phyloP scores from a whole-genome alignment of 345 rosid genomes.

The Chamaenerion angustifolium region DNA sequence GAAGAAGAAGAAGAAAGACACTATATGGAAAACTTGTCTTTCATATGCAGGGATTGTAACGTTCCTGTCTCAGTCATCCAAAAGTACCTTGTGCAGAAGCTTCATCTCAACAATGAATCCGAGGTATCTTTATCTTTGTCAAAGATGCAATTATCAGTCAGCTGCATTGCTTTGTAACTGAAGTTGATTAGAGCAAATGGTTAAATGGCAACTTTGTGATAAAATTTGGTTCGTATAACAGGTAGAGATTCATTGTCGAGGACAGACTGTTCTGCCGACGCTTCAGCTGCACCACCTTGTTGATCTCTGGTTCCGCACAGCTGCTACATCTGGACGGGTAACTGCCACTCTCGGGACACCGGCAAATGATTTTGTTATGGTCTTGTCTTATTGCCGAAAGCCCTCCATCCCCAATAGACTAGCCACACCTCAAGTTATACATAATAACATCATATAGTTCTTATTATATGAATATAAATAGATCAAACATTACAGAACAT shows the following conservation, averaged over 20 bases:
- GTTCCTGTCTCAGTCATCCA: slow-evolving; percentile 56
- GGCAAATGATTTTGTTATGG: slow-evolving; percentile 67
- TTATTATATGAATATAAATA: too few species aligned
- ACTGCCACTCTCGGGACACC: slow-evolving; percentile 43
- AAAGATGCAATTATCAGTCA: too few species aligned
- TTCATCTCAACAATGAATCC: slow-evolving; percentile 40
- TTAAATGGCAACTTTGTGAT: too few species aligned
- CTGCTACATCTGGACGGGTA: slow-evolving; percentile 33
- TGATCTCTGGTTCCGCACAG: slow-evolving; percentile 46
- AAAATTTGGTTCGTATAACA: slow-evolving; percentile 5
- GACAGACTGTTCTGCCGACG: slow-evolving; percentile 35
- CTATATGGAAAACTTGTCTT: neutral
- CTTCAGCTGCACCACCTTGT: slow-evolving; percentile 34
- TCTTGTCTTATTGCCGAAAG: slow-evolving; percentile 46
- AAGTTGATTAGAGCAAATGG: too few species aligned
- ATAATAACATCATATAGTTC: too few species aligned
- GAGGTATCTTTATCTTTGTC: slow-evolving; percentile 29
- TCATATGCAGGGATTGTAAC: slow-evolving; percentile 58
- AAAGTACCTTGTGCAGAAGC: slow-evolving; percentile 59
- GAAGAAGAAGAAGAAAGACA: too few species aligned
- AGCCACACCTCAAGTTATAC: neutral
- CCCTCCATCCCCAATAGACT: slow-evolving; percentile 12
- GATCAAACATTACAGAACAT: too few species aligned
- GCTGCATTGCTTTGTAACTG: too few species aligned
- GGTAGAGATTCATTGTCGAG: slow-evolving; percentile 63